These are phyloP conservation scores for Nemania abortiva DNA, from an alignment of 2,329 filamentous ascomycete species.

Conservation along the genomic window DNA sequence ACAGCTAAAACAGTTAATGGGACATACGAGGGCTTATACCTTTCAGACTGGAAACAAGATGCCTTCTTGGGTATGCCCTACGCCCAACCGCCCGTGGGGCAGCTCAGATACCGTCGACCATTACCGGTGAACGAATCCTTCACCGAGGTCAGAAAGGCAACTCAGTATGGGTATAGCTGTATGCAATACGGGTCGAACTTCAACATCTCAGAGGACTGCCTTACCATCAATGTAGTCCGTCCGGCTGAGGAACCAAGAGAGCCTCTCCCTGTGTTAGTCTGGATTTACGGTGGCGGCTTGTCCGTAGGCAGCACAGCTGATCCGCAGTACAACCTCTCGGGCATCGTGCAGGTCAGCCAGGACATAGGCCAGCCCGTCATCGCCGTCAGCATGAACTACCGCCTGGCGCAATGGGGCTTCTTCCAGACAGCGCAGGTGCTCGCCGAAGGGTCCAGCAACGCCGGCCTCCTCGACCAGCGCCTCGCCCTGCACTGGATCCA, in stretches of 20 bases:
- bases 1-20: constrained; percentile 49
- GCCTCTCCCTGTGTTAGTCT: constrained; percentile 59
- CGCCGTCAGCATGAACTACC: constrained; percentile 66
- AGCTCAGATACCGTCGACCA: constrained; percentile 55
- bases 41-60: constrained; percentile 55
- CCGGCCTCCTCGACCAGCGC: constrained; percentile 64
- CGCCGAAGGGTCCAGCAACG: constrained; percentile 59
- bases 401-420: constrained; percentile 66
- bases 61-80: constrained; percentile 57
- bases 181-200: constrained; percentile 60
- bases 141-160: constrained; percentile 55
- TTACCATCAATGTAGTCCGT: constrained; percentile 58
- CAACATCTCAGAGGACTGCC: constrained; percentile 63
- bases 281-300: constrained; percentile 71
- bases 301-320: constrained; percentile 63
- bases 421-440: constrained; percentile 60
- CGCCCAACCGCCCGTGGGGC: constrained; percentile 54
- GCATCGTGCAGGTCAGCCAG: constrained; percentile 67
- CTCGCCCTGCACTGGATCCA: constrained; percentile 64
- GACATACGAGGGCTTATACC: constrained; percentile 52
- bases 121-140: constrained; percentile 56
- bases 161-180: constrained; percentile 59
- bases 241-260: constrained; percentile 52
- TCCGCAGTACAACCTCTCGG: constrained; percentile 73
- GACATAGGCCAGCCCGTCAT: constrained; percentile 66